Base-by-base conservation (phyloP, 2,329 filamentous ascomycete genomes). In the Fusarium annulatum region DNA sequence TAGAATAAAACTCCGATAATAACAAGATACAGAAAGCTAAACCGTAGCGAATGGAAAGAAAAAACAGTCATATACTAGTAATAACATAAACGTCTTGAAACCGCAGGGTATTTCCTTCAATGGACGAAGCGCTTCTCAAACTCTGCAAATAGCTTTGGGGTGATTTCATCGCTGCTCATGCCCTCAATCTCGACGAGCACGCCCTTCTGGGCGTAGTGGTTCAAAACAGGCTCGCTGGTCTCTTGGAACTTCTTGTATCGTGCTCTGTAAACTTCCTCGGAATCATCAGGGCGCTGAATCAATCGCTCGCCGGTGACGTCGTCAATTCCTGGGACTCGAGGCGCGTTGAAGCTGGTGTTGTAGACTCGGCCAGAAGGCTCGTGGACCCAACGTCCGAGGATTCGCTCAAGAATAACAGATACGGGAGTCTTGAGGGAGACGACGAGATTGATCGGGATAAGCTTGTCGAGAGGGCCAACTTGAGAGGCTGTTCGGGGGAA, bases 381-480 rank as follows among this genome's bases (percentile, higher is more conserved):
- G 83, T 99, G 96, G 45, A 98, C 92, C 95, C 95, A 98, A 64
- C 96, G 92, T 58, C 94, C 95, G 48, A 93, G 91, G 76, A 99
- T 98, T 62, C 96, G 93, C 76, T 95, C 91, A 74, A 98, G 88
- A 69, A 99, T 95, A 69, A 98, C 94, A 14, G 92, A 89, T 39
- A 93, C 90, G 0, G 96, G 96, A 1, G 96, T 98, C 79, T 92
- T 89, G 76, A 98, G 87, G 62, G 93, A 94, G 67, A 98, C 92
- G 55, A 95, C 96, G 69, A 98, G 89, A 83, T 99, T 99, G 81
- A 99, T 95, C n/a, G 96, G 95, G 38, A 98, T 89, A 39, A 98
- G 87, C 51, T 86, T 85, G 80, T 97, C 95, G 53, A 98, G 88
- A 64, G 91, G 91, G 46, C 85, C 82, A 34, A 95, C 96, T 83